Evolutionary conservation across 129 eudicot genomes (phyloP), one percentile per base, ranked within the genome.

Genomic region (Saussurea involucrata): DNA sequence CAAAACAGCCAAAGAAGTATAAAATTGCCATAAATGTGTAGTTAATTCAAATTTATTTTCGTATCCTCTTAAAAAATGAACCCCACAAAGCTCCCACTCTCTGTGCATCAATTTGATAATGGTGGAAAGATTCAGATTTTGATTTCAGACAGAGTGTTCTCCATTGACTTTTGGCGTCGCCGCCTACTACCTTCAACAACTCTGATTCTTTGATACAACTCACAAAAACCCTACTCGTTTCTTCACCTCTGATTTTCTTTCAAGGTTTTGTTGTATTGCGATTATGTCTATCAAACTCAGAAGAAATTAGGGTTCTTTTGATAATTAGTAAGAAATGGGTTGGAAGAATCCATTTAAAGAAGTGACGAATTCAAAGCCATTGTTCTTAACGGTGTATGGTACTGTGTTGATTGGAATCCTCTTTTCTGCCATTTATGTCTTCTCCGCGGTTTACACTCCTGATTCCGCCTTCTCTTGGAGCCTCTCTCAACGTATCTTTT

Each of bases 331-430:
- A 73, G 34, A 76, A 66, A 89, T 89, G 98, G 97, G 86, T 74
- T 89, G 87, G 97, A 83, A 71, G 12, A 88, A 83, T 73, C 87
- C 90, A 24, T 88, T 79, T 61, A 79, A 85, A 49, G 95, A 91
- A 34, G 69, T 77, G 17, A 86, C 94, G 24, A 88, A 82, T 69
- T 91, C 97, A 60, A 95, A 85, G 94, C 99, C 97, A 68, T 76
- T 95, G 84, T 95, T 92, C 78, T 24, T 89, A 65, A 95, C 97
- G 78, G 89, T 95, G 71, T 95, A 95, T 71, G 96, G 84, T 5
- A 86, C 96, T 17, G 91, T 95, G 8, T 61, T 95, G 63, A 31
- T 89, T 68, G 99, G 99, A 34, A 83, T 92, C n/a, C 17, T 95
- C 0, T 68, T 91, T 22, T 95, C 99, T 33, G 86, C 96, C 4